Conservation (phyloP, 2,329 filamentous ascomycete genomes). For the Fusarium duplospermum region DNA sequence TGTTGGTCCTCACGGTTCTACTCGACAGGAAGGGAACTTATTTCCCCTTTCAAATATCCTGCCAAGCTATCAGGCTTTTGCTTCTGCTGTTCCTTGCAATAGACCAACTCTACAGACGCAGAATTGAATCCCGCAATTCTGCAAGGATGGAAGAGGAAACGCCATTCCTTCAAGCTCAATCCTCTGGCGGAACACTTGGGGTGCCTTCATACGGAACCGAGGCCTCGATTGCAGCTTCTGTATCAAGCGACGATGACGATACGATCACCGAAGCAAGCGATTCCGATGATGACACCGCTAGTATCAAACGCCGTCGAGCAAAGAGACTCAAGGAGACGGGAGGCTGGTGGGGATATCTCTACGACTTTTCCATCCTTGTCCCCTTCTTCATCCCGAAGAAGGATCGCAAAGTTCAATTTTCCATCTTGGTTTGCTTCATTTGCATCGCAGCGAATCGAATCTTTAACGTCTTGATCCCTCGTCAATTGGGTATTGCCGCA, state of each 20-base stretch:
- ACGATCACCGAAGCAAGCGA: slow-evolving; percentile 20
- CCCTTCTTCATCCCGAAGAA: slow-evolving; percentile 48
- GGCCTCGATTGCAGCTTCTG: background rate
- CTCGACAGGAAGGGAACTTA: background rate
- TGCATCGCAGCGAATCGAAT: slow-evolving; percentile 40
- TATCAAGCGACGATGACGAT: slow-evolving; percentile 1
- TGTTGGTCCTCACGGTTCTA: slow-evolving; percentile 4
- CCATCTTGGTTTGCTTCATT: slow-evolving; percentile 40
- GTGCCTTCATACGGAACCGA: slow-evolving; percentile 29
- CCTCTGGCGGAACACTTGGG: background rate
- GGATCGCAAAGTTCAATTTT: slow-evolving; percentile 47
- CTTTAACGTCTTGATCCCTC: slow-evolving; percentile 48
- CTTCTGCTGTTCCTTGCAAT: slow-evolving; percentile 9
- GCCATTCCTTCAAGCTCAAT: slow-evolving; percentile 18
- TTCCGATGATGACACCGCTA: slow-evolving; percentile 37
- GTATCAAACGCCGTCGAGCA: slow-evolving; percentile 43
- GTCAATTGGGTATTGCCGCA: slow-evolving; percentile 47
- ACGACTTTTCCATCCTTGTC: slow-evolving; percentile 46
- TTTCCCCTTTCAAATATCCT: background rate
- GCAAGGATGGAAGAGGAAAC: slow-evolving; percentile 17
- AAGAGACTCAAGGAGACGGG: slow-evolving; percentile 45
- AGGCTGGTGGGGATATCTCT: slow-evolving; percentile 48
- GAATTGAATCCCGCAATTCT: background rate
- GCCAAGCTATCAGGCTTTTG: slow-evolving; percentile 10
- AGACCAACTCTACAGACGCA: background rate